Percentiles rank a stretch among this genome's conserved stretches.
These are phyloP conservation scores for Lachnellula occidentalis DNA, from an alignment of 2,329 filamentous ascomycete genomes.

Conservation along the genomic window DNA sequence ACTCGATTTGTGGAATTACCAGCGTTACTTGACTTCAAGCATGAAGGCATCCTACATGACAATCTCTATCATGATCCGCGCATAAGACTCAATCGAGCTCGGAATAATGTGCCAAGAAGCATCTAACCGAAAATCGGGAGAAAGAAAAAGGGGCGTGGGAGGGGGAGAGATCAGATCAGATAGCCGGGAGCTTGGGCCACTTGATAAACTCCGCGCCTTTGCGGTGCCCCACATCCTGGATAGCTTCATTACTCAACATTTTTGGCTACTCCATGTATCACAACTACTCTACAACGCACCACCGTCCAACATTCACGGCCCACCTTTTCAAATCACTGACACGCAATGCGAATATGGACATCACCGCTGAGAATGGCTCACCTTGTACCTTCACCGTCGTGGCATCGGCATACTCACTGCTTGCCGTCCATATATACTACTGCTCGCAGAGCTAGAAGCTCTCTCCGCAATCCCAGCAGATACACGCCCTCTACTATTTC, in stretches of 20 bases:
- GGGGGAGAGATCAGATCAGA: no score
- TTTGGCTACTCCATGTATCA: neutral
- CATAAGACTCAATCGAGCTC: neutral
- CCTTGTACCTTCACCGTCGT: neutral
- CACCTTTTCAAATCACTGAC: neutral
- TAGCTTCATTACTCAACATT: no score
- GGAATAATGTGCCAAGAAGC: neutral
- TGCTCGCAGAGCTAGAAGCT: neutral
- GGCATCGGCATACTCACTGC: neutral
- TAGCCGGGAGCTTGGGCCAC: no score
- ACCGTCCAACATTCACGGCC: neutral
- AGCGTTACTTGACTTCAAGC: neutral
- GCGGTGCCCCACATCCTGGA: no score
- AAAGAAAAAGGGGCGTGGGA: neutral
- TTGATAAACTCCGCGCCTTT: no score
- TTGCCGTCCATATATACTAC: neutral
- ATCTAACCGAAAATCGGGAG: neutral
- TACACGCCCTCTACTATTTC: neutral
- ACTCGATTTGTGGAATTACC: neutral
- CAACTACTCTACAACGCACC: neutral
- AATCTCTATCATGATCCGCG: neutral
- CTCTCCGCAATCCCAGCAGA: neutral
- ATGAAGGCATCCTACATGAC: neutral
- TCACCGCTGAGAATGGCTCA: neutral
- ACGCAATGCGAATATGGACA: neutral